These are phyloP conservation scores for Physaria fendleri DNA, from an alignment of 345 rosid genomes.

Conservation along the genomic window DNA sequence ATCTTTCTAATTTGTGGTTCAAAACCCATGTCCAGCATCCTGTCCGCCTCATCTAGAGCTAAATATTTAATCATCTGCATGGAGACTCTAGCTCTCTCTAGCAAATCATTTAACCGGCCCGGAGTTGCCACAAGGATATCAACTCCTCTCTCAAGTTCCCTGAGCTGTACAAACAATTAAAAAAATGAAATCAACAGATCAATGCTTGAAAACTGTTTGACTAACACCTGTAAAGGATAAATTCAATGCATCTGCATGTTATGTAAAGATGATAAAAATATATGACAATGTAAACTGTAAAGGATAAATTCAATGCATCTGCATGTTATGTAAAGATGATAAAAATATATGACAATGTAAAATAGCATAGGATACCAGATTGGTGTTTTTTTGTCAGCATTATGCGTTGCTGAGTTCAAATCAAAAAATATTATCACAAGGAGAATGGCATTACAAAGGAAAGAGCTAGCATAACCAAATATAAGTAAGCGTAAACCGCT, in stretches of 20 bases:
- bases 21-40: constrained; percentile 99
- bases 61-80: constrained; percentile 78
- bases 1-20: constrained; percentile 98
- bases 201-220: background rate
- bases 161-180: constrained; percentile 51
- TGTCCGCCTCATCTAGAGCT: constrained; percentile 97
- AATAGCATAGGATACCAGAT: background rate
- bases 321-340: constrained; percentile 5
- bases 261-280: constrained; percentile 1
- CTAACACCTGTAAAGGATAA: background rate
- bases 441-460: background rate
- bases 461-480: constrained; percentile 1
- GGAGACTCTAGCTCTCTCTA: constrained; percentile 96
- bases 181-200: constrained; percentile 1
- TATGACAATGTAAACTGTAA: background rate
- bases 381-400: background rate
- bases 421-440: background rate
- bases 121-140: constrained; percentile 99
- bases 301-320: background rate
- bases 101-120: constrained; percentile 90
- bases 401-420: background rate
- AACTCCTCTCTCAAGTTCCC: constrained; percentile 94
- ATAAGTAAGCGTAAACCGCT: background rate
- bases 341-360: background rate
- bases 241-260: background rate